Evolutionary conservation across 2,329 filamentous ascomycete species (phyloP).

Genomic region (Magnaporthiopsis rhizophila): DNA sequence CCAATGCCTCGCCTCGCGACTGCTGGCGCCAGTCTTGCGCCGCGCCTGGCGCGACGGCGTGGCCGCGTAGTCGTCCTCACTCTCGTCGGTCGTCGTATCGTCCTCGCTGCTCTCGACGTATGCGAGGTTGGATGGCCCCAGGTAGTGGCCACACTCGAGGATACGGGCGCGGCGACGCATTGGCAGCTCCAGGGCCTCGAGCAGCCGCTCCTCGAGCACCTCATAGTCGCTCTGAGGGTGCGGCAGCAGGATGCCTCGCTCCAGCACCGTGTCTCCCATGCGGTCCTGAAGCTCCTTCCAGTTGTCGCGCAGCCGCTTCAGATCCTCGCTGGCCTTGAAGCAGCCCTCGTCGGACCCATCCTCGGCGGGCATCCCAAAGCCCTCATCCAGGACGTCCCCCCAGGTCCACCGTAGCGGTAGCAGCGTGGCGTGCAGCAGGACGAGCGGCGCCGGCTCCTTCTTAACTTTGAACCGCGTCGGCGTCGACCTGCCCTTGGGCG

Average conservation of each 20-base stretch:
- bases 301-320: slow-evolving; percentile 48
- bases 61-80: slow-evolving; percentile 31
- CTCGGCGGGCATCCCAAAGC: slow-evolving; percentile 11
- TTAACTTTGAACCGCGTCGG: slow-evolving; percentile 48
- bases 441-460: slow-evolving; percentile 54
- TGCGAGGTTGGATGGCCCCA: slow-evolving; percentile 47
- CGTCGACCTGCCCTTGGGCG: slow-evolving; percentile 44
- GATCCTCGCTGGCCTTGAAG: slow-evolving; percentile 34
- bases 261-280: slow-evolving; percentile 62
- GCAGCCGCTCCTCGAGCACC: slow-evolving; percentile 65
- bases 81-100: slow-evolving; percentile 36
- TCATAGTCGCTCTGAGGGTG: slow-evolving; percentile 78
- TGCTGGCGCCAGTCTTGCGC: neutral
- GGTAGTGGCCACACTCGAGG: slow-evolving; percentile 69
- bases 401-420: slow-evolving; percentile 63
- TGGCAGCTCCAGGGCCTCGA: slow-evolving; percentile 67
- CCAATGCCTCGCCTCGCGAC: slow-evolving; percentile 39
- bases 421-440: slow-evolving; percentile 70
- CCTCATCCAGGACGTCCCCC: slow-evolving; percentile 41
- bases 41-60: slow-evolving; percentile 17
- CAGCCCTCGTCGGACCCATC: slow-evolving; percentile 13
- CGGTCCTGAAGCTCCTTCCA: slow-evolving; percentile 63
- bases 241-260: slow-evolving; percentile 65
- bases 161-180: slow-evolving; percentile 57
- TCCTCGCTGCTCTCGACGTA: slow-evolving; percentile 30